A percentile compares a stretch with the other conserved stretches of the same genome.
Conservation (phyloP, 495 filamentous ascomycete genomes). For the Cryomyces minteri region DNA sequence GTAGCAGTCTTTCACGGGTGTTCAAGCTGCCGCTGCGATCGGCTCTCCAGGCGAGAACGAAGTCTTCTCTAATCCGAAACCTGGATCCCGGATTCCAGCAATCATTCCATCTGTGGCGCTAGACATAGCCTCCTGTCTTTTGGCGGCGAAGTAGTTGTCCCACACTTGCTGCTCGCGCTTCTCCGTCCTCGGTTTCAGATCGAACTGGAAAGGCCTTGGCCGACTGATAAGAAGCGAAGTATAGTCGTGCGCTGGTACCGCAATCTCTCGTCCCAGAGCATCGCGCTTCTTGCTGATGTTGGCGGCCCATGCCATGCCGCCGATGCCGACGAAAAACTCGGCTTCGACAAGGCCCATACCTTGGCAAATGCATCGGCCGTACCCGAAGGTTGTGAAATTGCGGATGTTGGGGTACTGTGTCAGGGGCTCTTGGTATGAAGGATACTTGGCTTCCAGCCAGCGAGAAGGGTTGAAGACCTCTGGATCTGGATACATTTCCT, state of each 20-base stretch:
- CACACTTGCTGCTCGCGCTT: too few species aligned
- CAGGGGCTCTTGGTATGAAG: constrained; percentile 36
- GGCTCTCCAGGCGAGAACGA: too few species aligned
- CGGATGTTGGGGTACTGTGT: constrained; percentile 33
- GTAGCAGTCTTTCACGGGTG: too few species aligned
- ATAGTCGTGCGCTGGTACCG: constrained; percentile 28
- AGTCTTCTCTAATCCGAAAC: too few species aligned
- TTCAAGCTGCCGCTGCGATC: too few species aligned
- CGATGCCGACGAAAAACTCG: constrained; percentile 36
- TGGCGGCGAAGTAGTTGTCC: too few species aligned
- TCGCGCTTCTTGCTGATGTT: constrained; percentile 25
- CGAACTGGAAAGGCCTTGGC: constrained; percentile 27
- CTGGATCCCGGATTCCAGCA: too few species aligned
- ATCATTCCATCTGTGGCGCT: too few species aligned
- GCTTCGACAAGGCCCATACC: constrained; percentile 35
- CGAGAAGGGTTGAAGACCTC: constrained; percentile 18
- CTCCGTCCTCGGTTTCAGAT: constrained; percentile 16
- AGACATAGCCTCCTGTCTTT: too few species aligned
- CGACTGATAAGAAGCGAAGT: constrained; percentile 32
- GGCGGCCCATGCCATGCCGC: constrained; percentile 39
- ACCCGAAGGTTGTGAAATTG: constrained; percentile 39
- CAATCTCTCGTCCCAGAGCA: constrained; percentile 13
- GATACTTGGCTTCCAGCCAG: constrained; percentile 23
- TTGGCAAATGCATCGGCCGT: constrained; percentile 40
- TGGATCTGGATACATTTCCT: constrained; percentile 14